Percentiles rank a stretch among this genome's conserved stretches.
These are phyloP conservation scores for Holtermannia corniformis DNA, from an alignment of 768 basidiomycete species.

Conservation along the genomic window DNA sequence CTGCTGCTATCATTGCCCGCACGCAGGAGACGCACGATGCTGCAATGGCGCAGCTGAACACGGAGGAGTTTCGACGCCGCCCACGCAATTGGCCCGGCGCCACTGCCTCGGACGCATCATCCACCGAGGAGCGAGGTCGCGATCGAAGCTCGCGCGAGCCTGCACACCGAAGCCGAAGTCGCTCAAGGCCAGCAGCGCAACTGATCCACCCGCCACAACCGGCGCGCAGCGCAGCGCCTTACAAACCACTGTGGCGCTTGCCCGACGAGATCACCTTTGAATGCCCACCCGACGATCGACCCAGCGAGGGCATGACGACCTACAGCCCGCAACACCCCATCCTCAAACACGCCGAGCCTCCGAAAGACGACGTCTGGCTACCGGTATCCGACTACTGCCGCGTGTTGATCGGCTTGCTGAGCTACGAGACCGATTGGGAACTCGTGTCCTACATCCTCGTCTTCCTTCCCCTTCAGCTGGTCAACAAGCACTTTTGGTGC, in stretches of 20 bases:
- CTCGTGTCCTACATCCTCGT: constrained; percentile 82
- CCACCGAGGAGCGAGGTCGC: constrained; percentile 27
- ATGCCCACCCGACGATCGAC: constrained; percentile 46
- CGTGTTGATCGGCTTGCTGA: constrained; percentile 56
- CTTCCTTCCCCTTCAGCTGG: constrained; percentile 78
- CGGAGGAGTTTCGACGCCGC: constrained; percentile 7
- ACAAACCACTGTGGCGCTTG: constrained; percentile 49
- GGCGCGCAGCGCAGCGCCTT: constrained; percentile 29
- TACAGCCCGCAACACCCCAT: constrained; percentile 40
- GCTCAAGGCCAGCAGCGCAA: constrained; percentile 30
- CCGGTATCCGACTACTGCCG: constrained; percentile 66
- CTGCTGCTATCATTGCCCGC: constrained; percentile 53
- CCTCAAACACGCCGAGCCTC: constrained; percentile 21
- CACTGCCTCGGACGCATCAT: neutral
- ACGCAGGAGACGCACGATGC: constrained; percentile 25
- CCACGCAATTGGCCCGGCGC: constrained; percentile 1
- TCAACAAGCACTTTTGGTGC: constrained; percentile 95
- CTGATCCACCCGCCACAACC: constrained; percentile 7
- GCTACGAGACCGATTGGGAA: constrained; percentile 79
- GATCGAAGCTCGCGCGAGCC: constrained; percentile 11
- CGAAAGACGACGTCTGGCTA: constrained; percentile 45
- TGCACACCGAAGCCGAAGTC: constrained; percentile 33
- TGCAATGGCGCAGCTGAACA: constrained; percentile 5
- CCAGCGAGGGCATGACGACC: constrained; percentile 43
- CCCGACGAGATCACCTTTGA: constrained; percentile 35